Conservation (phyloP, 106 monocot genomes). For the Triglochin maritima region DNA sequence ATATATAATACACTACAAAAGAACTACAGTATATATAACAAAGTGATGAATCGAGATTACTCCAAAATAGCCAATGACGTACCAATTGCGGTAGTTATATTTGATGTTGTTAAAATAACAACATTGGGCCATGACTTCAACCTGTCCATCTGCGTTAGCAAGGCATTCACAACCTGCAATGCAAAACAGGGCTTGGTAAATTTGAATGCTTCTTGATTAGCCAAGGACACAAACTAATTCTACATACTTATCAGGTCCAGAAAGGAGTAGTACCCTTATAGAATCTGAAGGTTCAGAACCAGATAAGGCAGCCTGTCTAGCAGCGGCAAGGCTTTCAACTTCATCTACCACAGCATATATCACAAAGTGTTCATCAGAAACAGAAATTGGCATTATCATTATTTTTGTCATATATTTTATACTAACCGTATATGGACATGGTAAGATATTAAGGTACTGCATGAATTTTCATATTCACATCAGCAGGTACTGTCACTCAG, state of each 20-base stretch:
- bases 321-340: constrained; percentile 99
- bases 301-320: constrained; percentile 89
- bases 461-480: too few species aligned
- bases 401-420: too few species aligned
- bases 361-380: too few species aligned
- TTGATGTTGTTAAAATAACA: constrained; percentile 92
- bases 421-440: too few species aligned
- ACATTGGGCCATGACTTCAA: constrained; percentile 85
- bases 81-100: constrained; percentile 98
- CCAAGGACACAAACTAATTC: not conserved
- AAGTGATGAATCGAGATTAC: too few species aligned
- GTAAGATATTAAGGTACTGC: too few species aligned
- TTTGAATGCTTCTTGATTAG: not conserved
- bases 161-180: constrained; percentile 88
- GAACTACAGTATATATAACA: too few species aligned
- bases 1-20: too few species aligned
- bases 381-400: too few species aligned
- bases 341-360: constrained; percentile 54
- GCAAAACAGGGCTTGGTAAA: not conserved
- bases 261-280: constrained; percentile 65
- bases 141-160: constrained; percentile 95
- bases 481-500: too few species aligned
- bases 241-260: too few species aligned
- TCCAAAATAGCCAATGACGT: constrained; percentile 6
- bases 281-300: constrained; percentile 99